Conservation (phyloP, 2,329 filamentous ascomycete genomes). For the Neoascochyta sp. region DNA sequence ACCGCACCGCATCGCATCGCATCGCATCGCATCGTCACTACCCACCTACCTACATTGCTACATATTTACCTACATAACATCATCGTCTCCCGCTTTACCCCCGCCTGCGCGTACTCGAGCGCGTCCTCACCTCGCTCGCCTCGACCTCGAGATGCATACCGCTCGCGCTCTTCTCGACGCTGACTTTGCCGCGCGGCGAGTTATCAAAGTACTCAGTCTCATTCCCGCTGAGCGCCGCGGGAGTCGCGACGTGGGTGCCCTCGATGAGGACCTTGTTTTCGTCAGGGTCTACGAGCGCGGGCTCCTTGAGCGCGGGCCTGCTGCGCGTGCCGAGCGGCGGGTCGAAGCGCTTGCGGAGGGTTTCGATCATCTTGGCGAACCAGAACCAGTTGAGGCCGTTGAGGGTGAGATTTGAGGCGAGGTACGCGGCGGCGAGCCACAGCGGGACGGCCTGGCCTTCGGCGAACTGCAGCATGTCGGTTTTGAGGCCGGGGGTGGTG, state of each 20-base stretch:
- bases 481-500: slow-evolving; percentile 22
- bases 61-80: no score
- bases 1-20: no score
- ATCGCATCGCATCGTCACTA: no score
- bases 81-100: no score
- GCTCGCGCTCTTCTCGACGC: slow-evolving; percentile 17
- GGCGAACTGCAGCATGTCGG: slow-evolving; percentile 50
- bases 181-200: slow-evolving; percentile 10
- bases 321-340: slow-evolving; percentile 49
- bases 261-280: slow-evolving; percentile 33
- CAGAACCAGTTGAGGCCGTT: slow-evolving; percentile 79
- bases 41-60: no score
- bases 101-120: slow-evolving; percentile 15
- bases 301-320: slow-evolving; percentile 14
- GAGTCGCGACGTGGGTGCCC: slow-evolving; percentile 31
- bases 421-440: slow-evolving; percentile 67
- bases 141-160: slow-evolving; percentile 27
- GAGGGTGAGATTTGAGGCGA: slow-evolving; percentile 66
- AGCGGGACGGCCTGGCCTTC: slow-evolving; percentile 51
- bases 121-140: slow-evolving; percentile 24
- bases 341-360: slow-evolving; percentile 72
- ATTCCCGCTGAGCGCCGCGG: slow-evolving; percentile 10
- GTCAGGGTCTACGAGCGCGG: slow-evolving; percentile 13
- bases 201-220: slow-evolving; percentile 20
- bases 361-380: slow-evolving; percentile 83